A percentile compares a stretch with the other conserved stretches of the same genome.
Conservation (phyloP, 176 grass and related monocot genomes). For the Melocanna baccifera region DNA sequence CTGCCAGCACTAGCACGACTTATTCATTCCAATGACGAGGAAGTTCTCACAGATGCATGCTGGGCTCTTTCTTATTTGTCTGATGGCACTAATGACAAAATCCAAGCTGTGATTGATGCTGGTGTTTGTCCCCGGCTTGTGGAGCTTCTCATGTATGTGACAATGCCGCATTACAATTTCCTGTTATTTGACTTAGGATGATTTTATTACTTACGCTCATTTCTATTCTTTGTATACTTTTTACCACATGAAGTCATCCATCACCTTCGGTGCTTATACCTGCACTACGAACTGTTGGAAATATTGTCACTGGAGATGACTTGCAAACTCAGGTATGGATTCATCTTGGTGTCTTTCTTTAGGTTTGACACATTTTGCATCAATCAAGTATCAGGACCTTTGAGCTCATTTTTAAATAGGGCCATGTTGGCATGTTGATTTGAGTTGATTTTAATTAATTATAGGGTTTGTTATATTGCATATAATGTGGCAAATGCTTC, state of each 20-base stretch:
- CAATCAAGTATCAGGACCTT: background rate
- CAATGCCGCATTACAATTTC: background rate
- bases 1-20: constrained; percentile 82
- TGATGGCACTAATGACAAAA: constrained; percentile 98
- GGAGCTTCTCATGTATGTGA: constrained; percentile 84
- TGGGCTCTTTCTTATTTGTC: constrained; percentile 98
- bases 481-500: background rate
- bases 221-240: background rate
- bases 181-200: background rate
- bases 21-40: constrained; percentile 92
- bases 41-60: constrained; percentile 98
- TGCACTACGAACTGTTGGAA: constrained; percentile 90
- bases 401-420: background rate
- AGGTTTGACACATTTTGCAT: background rate
- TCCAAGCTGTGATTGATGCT: constrained; percentile 93
- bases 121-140: constrained; percentile 90
- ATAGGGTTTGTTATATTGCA: background rate
- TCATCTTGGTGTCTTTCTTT: background rate
- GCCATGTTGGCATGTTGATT: background rate
- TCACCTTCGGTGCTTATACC: constrained; percentile 96
- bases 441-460: background rate
- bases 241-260: constrained; percentile 72
- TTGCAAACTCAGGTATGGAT: constrained; percentile 63
- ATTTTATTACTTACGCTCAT: background rate
- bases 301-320: constrained; percentile 99